These are phyloP conservation scores for Coemansia sp. DNA, from an alignment of 192 early-diverging fungal species.

Conservation along the genomic window DNA sequence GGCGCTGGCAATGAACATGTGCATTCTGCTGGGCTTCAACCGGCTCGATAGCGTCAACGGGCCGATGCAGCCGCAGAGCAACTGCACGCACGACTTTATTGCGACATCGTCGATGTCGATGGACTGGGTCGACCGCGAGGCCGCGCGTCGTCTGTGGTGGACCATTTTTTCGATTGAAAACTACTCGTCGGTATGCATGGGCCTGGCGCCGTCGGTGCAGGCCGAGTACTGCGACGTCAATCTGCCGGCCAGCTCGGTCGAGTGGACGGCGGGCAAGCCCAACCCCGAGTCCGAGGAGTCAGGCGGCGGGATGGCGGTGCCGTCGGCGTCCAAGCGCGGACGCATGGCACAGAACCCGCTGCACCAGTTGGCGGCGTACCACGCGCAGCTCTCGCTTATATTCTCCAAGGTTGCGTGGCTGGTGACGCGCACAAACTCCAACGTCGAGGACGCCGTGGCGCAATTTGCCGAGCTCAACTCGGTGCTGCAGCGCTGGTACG, in stretches of 20 bases:
- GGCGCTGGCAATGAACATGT: conserved; percentile 48
- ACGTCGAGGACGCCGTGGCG: conserved; percentile 29
- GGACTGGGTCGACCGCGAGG: conserved; percentile 49
- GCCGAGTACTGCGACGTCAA: conserved; percentile 48
- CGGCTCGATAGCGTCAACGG: conserved; percentile 46
- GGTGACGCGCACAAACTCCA: conserved; percentile 35
- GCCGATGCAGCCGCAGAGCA: conserved; percentile 15
- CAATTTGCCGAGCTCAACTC: conserved; percentile 50
- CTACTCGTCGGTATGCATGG: conserved; percentile 50
- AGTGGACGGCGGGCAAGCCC: conserved; percentile 34
- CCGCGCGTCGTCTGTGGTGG: conserved; percentile 52
- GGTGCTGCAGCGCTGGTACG: conserved; percentile 49
- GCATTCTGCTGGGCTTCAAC: conserved; percentile 46
- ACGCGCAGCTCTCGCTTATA: conserved; percentile 48
- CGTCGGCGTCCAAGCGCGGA: conserved; percentile 16
- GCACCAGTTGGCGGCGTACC: conserved; percentile 42
- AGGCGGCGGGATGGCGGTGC: too few relatives aligned
- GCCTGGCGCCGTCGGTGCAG: conserved; percentile 48
- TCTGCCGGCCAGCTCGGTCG: conserved; percentile 34
- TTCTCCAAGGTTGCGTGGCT: conserved; percentile 54
- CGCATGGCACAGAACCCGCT: conserved; percentile 24
- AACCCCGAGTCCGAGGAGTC: not conserved
- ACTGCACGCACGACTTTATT: conserved; percentile 22
- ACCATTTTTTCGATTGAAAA: conserved; percentile 47
- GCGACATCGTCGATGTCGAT: conserved; percentile 23